A percentile compares a stretch with the other conserved stretches of the same genome.
Evolutionary conservation across 2,329 filamentous ascomycete genomes (phyloP).

Genomic region (Remersonia thermophila): DNA sequence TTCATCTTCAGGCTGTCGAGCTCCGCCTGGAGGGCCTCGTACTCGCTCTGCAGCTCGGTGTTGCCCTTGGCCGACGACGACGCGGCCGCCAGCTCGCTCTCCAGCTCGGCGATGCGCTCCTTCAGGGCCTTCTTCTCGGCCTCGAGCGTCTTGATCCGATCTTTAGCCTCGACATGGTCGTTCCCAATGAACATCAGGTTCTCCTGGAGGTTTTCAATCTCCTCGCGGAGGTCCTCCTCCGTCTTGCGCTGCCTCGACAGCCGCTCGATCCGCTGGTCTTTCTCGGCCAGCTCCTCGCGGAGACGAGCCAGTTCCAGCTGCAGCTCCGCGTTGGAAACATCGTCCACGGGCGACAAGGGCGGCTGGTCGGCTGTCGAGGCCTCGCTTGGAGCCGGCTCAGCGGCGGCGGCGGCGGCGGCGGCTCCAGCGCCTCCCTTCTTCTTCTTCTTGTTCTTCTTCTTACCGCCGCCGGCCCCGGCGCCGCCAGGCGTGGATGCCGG

Average conservation of each 20-base stretch:
- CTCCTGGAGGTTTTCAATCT: conserved; percentile 73
- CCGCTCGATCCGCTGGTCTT: conserved; percentile 60
- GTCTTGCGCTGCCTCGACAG: conserved; percentile 59
- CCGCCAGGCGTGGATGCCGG: conserved; percentile 9
- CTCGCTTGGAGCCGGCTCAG: conserved; percentile 27
- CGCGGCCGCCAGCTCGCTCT: conserved; percentile 49
- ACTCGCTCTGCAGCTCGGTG: conserved; percentile 47
- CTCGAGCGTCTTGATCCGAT: conserved; percentile 59
- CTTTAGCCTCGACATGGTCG: conserved; percentile 73
- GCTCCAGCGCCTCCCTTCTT: conserved; percentile 64
- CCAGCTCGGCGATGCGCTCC: conserved; percentile 51
- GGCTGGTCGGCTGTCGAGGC: conserved; percentile 24
- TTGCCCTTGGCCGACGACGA: conserved; percentile 30
- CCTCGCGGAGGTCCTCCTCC: conserved; percentile 69
- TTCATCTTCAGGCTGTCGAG: conserved; percentile 59
- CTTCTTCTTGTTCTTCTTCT: conserved; percentile 81
- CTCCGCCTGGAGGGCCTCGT: conserved; percentile 40
- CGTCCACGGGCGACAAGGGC: conserved; percentile 19
- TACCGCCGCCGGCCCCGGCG: conserved; percentile 16
- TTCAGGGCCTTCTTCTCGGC: conserved; percentile 56
- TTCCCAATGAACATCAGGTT: conserved; percentile 68
- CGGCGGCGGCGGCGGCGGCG: conserved; percentile 18
- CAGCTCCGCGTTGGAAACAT: conserved; percentile 23
- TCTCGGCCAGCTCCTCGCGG: conserved; percentile 44
- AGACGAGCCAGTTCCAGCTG: conserved; percentile 38